Percentiles rank a stretch among this genome's conserved stretches.
Conservation (phyloP, 2,329 filamentous ascomycete species). For the Daldinia eschscholtzii region DNA sequence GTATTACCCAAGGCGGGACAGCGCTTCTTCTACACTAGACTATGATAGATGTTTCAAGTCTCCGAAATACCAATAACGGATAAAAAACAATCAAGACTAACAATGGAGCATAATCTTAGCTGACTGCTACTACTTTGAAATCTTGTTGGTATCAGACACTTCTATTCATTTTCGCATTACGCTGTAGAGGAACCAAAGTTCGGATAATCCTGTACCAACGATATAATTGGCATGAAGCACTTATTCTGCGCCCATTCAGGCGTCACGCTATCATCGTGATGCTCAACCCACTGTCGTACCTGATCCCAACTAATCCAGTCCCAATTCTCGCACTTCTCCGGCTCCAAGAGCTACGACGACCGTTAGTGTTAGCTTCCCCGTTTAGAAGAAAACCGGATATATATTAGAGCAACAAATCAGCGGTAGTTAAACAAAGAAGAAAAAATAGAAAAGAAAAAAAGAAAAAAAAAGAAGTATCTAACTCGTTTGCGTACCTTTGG, state of each 20-base stretch:
- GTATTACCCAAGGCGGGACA: not conserved
- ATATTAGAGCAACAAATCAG: not conserved
- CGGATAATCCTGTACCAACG: constrained; percentile 43
- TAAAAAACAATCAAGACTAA: not conserved
- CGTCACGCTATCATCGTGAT: constrained; percentile 45
- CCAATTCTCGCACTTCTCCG: constrained; percentile 66
- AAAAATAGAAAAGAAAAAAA: not conserved
- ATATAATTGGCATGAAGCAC: constrained; percentile 56
- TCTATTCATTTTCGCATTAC: not conserved
- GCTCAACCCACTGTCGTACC: constrained; percentile 52
- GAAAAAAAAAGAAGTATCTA: constrained; percentile 38
- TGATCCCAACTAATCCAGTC: constrained; percentile 62
- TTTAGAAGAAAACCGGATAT: not conserved
- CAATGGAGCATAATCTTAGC: not conserved
- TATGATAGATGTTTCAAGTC: constrained; percentile 5
- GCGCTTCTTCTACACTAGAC: not conserved
- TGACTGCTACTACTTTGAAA: not conserved
- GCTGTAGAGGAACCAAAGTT: constrained; percentile 15
- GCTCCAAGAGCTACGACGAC: constrained; percentile 57
- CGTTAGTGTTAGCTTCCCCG: constrained; percentile 36
- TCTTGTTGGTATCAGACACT: not conserved
- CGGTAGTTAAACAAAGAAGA: not conserved
- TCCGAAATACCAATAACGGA: not conserved
- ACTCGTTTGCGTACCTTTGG: constrained; percentile 64
- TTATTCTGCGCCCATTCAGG: constrained; percentile 49